These are phyloP conservation scores for Cokeromyces recurvatus DNA, from an alignment of 371 early-diverging fungal species.

Conservation along the genomic window DNA sequence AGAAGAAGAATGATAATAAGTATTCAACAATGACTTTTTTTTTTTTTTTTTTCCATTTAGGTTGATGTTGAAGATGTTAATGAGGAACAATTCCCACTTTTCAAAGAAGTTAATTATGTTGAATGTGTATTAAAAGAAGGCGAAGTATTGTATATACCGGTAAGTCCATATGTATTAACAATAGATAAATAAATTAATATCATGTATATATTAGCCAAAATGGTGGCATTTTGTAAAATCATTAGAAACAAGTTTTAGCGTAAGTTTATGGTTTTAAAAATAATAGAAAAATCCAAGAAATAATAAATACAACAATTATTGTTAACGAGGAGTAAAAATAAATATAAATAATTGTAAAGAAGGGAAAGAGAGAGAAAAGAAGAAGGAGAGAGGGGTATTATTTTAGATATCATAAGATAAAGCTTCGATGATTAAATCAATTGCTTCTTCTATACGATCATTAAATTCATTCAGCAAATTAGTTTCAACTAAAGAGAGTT, in stretches of 20 bases:
- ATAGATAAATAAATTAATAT: no score
- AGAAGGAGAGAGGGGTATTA: no score
- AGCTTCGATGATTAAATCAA: constrained; percentile 16
- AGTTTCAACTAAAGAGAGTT: constrained; percentile 12
- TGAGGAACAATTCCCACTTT: constrained; percentile 40
- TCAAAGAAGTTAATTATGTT: constrained; percentile 53
- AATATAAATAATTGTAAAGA: no score
- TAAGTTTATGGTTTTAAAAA: constrained; percentile 82
- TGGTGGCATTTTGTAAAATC: constrained; percentile 94
- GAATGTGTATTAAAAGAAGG: constrained; percentile 77
- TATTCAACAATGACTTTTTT: no score
- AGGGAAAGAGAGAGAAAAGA: no score
- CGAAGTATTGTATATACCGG: constrained; percentile 88
- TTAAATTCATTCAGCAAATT: constrained; percentile 17
- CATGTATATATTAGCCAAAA: constrained; percentile 39
- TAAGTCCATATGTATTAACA: no score
- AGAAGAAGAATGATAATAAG: not conserved
- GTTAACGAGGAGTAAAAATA: not conserved
- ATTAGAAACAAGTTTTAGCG: constrained; percentile 71
- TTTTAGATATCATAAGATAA: constrained; percentile 12
- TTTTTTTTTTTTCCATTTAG: constrained; percentile 13
- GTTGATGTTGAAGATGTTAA: constrained; percentile 69
- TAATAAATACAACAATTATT: not conserved
- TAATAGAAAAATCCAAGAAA: not conserved
- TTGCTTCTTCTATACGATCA: constrained; percentile 17